These are phyloP conservation scores for Bryoglossum gracile DNA, from an alignment of 495 filamentous ascomycete genomes.

Conservation along the genomic window DNA sequence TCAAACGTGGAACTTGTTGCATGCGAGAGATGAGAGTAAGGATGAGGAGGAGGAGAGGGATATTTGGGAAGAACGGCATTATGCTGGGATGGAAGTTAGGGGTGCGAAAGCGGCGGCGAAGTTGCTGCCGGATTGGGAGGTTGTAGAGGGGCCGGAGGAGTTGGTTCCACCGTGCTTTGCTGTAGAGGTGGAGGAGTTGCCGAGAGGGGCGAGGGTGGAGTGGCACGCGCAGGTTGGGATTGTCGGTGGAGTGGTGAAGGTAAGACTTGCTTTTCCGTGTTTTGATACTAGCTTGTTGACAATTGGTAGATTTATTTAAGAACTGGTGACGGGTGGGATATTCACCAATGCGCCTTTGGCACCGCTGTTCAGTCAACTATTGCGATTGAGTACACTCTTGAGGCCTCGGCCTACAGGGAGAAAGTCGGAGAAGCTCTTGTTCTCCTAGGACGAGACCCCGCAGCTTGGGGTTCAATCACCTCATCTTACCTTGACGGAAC, in stretches of 20 bases:
- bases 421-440: slow-evolving; percentile 3
- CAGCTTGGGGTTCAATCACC: not conserved
- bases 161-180: slow-evolving; percentile 57
- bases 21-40: slow-evolving; percentile 5
- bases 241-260: slow-evolving; percentile 12
- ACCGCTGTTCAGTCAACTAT: slow-evolving; percentile 5
- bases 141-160: not conserved
- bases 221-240: slow-evolving; percentile 48
- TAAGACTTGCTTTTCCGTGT: slow-evolving; percentile 1
- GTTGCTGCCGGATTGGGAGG: slow-evolving; percentile 18
- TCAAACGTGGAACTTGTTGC: slow-evolving; percentile 16
- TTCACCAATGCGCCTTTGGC: slow-evolving; percentile 13
- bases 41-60: slow-evolving; percentile 16
- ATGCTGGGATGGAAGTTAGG: slow-evolving; percentile 8
- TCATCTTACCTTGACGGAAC: slow-evolving; percentile 14
- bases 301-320: not conserved
- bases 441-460: not conserved
- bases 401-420: not conserved
- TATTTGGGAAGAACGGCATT: slow-evolving; percentile 21
- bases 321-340: not conserved
- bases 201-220: slow-evolving; percentile 61
- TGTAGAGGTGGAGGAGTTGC: slow-evolving; percentile 64
- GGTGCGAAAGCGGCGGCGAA: slow-evolving; percentile 2
- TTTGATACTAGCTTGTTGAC: not conserved
- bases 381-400: not conserved